phyloP scores from a whole-genome alignment of 2,329 filamentous ascomycete species.

The Ophiosphaerella herpotricha region DNA sequence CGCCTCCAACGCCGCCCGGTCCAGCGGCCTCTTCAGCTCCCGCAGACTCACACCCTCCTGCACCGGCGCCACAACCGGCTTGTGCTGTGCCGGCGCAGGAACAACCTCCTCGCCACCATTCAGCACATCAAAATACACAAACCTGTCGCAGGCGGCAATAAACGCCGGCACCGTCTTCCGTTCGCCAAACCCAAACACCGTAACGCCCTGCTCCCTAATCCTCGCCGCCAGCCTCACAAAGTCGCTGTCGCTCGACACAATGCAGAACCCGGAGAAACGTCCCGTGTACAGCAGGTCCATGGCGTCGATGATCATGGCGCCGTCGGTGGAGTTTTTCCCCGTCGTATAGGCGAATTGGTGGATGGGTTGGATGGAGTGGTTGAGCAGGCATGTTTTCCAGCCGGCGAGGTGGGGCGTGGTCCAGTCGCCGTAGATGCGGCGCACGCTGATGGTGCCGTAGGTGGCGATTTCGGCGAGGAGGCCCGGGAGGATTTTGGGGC shows the following conservation, averaged over 20 bases:
- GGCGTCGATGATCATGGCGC: constrained; percentile 44
- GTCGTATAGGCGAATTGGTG: constrained; percentile 39
- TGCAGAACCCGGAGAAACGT: constrained; percentile 40
- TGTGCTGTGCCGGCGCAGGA: constrained; percentile 33
- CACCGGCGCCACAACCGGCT: constrained; percentile 5
- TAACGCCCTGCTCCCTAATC: constrained; percentile 42
- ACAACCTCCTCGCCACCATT: constrained; percentile 13
- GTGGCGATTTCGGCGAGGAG: constrained; percentile 39
- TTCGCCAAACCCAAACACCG: constrained; percentile 43
- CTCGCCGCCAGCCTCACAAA: constrained; percentile 42
- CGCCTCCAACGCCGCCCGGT: constrained; percentile 18
- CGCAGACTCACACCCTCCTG: background rate
- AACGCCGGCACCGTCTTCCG: constrained; percentile 32
- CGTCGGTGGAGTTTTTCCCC: constrained; percentile 39
- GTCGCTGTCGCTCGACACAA: constrained; percentile 45
- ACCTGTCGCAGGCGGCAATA: constrained; percentile 35
- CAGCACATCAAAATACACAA: constrained; percentile 34
- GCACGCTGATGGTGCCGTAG: constrained; percentile 21
- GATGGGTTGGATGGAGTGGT: constrained; percentile 31
- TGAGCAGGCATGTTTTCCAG: constrained; percentile 20
- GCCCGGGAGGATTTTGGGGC: constrained; percentile 25
- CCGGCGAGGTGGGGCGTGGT: background rate
- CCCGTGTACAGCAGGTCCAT: constrained; percentile 44
- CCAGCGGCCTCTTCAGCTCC: constrained; percentile 11
- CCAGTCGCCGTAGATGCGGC: constrained; percentile 17